Evolutionary conservation across 768 basidiomycete genomes (phyloP).

Genomic region (Lanmaoa pseudosensibilis): DNA sequence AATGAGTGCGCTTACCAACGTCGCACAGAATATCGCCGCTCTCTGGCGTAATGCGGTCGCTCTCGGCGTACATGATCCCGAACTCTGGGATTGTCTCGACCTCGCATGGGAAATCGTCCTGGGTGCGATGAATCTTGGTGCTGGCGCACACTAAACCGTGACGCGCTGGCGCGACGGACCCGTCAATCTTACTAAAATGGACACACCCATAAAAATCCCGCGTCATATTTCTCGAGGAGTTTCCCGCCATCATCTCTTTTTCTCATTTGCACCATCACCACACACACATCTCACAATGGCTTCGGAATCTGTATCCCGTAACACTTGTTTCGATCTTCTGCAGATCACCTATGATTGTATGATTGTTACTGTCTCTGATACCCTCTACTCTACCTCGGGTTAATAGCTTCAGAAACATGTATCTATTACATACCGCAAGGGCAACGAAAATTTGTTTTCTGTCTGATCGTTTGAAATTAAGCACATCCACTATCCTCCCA

Average conservation of each 20-base stretch:
- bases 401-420: slow-evolving; percentile 32
- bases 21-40: slow-evolving; percentile 53
- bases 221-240: slow-evolving; percentile 13
- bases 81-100: slow-evolving; percentile 67
- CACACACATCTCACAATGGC: slow-evolving; percentile 16
- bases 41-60: slow-evolving; percentile 72
- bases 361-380: slow-evolving; percentile 24
- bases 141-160: slow-evolving; percentile 36
- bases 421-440: slow-evolving; percentile 24
- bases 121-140: slow-evolving; percentile 55
- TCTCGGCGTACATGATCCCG: slow-evolving; percentile 65
- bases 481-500: background rate
- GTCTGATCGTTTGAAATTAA: background rate
- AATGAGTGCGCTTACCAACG: slow-evolving; percentile 47
- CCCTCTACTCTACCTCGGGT: slow-evolving; percentile 29
- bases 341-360: slow-evolving; percentile 25
- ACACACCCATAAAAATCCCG: slow-evolving; percentile 13
- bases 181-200: slow-evolving; percentile 21
- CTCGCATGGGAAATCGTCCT: slow-evolving; percentile 66
- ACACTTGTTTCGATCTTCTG: slow-evolving; percentile 4
- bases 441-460: slow-evolving; percentile 9
- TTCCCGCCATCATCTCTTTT: slow-evolving; percentile 28
- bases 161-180: slow-evolving; percentile 21
- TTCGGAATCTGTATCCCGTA: slow-evolving; percentile 32
- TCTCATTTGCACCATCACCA: slow-evolving; percentile 22